Conservation (phyloP, 2,329 filamentous ascomycete species). For the Calonectria fujianensis region DNA sequence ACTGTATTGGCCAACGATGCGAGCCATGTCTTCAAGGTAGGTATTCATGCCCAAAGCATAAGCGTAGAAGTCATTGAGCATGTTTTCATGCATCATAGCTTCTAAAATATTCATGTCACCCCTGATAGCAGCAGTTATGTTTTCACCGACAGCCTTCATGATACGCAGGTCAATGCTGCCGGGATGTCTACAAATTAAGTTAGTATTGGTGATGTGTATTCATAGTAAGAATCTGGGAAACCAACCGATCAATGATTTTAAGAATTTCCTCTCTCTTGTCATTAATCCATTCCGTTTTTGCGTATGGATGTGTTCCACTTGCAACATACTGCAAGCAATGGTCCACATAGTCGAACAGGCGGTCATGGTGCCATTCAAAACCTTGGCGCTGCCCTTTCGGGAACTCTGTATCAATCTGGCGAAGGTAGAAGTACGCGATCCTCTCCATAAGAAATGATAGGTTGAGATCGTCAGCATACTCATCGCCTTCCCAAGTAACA, state of each 20-base stretch:
- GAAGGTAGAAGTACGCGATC: constrained; percentile 4
- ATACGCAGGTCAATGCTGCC: not conserved
- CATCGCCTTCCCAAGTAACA: constrained; percentile 3
- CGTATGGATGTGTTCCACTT: constrained; percentile 12
- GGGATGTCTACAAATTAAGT: not conserved
- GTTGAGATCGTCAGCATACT: not conserved
- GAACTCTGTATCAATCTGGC: not conserved
- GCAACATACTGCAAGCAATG: constrained; percentile 9
- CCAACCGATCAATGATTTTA: not conserved
- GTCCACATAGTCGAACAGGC: constrained; percentile 5
- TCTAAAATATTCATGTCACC: constrained; percentile 4
- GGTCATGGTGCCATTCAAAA: constrained; percentile 8
- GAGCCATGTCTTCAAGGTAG: constrained; percentile 7
- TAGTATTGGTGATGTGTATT: not conserved
- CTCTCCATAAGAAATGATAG: constrained; percentile 10
- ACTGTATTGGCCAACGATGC: constrained; percentile 12
- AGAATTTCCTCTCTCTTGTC: constrained; percentile 4
- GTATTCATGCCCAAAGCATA: constrained; percentile 7
- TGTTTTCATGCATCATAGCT: constrained; percentile 8
- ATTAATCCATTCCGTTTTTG: not conserved
- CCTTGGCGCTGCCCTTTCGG: not conserved
- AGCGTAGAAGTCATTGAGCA: constrained; percentile 11
- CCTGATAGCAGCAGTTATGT: not conserved
- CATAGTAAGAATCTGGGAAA: not conserved
- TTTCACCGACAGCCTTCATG: constrained; percentile 13